A percentile compares a stretch with the other conserved stretches of the same genome.
phyloP scores from a whole-genome alignment of 2,329 filamentous ascomycete genomes.

The Myriosclerotinia scirpicola region DNA sequence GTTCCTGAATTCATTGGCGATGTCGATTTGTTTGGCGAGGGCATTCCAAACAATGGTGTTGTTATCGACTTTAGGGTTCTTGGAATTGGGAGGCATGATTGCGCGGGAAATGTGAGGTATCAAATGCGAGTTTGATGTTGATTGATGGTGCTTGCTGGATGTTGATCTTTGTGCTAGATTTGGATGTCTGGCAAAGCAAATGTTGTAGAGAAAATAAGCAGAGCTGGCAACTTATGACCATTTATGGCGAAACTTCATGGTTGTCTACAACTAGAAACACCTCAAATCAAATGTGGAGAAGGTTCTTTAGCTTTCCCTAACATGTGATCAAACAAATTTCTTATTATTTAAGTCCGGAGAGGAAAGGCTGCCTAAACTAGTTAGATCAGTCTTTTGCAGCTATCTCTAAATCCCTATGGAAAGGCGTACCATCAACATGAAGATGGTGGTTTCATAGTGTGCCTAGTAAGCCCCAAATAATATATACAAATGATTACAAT shows the following conservation, averaged over 20 bases:
- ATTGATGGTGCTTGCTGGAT: background rate
- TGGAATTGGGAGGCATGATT: constrained; percentile 6
- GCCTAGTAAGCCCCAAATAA: background rate
- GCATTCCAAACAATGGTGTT: constrained; percentile 9
- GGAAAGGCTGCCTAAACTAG: background rate
- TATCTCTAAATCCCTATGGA: background rate
- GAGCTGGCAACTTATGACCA: background rate
- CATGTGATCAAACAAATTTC: too few species aligned
- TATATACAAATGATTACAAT: background rate
- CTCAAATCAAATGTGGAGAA: background rate
- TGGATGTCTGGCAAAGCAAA: background rate
- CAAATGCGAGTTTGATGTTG: background rate
- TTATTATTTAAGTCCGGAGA: background rate
- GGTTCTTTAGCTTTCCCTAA: background rate
- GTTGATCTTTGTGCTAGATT: background rate
- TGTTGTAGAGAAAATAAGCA: background rate
- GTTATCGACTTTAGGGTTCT: background rate
- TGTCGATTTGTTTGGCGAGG: background rate
- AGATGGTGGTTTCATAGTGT: too few species aligned
- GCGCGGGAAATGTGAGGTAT: background rate
- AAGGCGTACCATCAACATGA: background rate
- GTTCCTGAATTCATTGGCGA: background rate
- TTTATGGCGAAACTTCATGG: background rate
- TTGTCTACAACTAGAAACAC: background rate
- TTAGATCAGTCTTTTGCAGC: background rate